These are phyloP conservation scores for Amoebophrya sp. DNA, from an alignment of 169 alveolate species.

Conservation along the genomic window DNA sequence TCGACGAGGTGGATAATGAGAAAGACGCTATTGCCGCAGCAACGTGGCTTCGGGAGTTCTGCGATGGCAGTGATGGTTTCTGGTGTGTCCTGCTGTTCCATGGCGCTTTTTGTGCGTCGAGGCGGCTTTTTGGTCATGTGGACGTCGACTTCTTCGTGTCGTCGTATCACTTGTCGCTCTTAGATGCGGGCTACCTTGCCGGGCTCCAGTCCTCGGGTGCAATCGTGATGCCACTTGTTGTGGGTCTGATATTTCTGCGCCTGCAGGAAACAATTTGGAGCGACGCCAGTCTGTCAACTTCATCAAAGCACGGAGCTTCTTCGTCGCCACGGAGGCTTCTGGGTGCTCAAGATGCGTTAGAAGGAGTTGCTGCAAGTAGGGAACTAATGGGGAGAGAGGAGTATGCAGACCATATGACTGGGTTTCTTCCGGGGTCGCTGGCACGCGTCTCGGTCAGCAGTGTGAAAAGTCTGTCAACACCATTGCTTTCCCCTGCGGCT, in stretches of 20 bases:
- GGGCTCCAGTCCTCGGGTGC: background rate
- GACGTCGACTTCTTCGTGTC: slow-evolving; percentile 1
- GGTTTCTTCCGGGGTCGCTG: too few species aligned
- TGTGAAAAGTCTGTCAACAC: too few species aligned
- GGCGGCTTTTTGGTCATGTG: slow-evolving; percentile 1
- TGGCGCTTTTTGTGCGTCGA: background rate
- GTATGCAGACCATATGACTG: too few species aligned
- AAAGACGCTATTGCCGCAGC: too few species aligned
- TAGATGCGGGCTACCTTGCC: background rate
- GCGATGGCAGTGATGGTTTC: background rate
- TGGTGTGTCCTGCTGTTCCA: background rate
- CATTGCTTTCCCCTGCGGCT: too few species aligned
- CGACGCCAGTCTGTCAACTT: background rate
- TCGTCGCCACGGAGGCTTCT: too few species aligned
- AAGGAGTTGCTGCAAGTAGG: too few species aligned
- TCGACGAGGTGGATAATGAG: too few species aligned
- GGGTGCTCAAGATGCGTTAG: too few species aligned
- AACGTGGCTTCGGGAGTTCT: background rate
- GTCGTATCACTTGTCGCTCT: background rate
- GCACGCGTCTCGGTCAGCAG: too few species aligned
- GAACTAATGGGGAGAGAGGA: too few species aligned
- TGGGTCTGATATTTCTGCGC: background rate
- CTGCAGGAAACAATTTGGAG: background rate
- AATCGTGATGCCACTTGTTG: background rate
- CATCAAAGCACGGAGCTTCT: too few species aligned